Evolutionary conservation across 495 filamentous ascomycete species (phyloP), one percentile per base, ranked within the genome.

Genomic region (Cairneyella variabilis): DNA sequence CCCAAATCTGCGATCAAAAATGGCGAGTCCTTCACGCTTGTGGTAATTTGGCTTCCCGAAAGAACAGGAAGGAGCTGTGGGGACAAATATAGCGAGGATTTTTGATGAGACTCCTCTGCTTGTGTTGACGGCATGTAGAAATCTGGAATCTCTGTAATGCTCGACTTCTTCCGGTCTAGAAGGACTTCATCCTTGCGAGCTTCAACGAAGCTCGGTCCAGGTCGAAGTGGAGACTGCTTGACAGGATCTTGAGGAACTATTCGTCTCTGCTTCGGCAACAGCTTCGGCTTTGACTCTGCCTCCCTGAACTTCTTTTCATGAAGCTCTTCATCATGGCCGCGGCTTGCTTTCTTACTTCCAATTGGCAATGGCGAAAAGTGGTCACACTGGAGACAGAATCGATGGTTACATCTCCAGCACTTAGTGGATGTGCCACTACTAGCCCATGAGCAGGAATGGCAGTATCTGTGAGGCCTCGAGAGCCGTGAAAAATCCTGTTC

Each of bases 41-140:
- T 52, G 45, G 10, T 53, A 58, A 51, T 50, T 47, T 51, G 55
- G 37, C 37, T 26, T 49, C 48, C 38, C 18, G 39, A 51, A 43
- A 30, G 54, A 58, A 62, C 60, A 51, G 55, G 54, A 45, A 64
- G n/a, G n/a, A n/a, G n/a, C n/a, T n/a, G n/a, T n/a, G n/a, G n/a
- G n/a, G n/a, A n/a, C n/a, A n/a, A n/a, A n/a, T n/a, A n/a, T n/a
- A n/a, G n/a, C n/a, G n/a, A n/a, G n/a, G n/a, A n/a, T n/a, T n/a
- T n/a, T n/a, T n/a, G n/a, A n/a, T n/a, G n/a, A n/a, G n/a, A n/a
- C n/a, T n/a, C n/a, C n/a, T n/a, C n/a, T n/a, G n/a, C n/a, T n/a
- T n/a, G n/a, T n/a, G n/a, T n/a, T n/a, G n/a, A n/a, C n/a, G n/a
- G 28, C 28, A 7, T 14, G 28, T 32, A 32, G 28, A 14, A 32